Evolutionary conservation across 768 basidiomycete genomes (phyloP), one percentile per base, ranked within the genome.

Genomic region (Russula sp.): DNA sequence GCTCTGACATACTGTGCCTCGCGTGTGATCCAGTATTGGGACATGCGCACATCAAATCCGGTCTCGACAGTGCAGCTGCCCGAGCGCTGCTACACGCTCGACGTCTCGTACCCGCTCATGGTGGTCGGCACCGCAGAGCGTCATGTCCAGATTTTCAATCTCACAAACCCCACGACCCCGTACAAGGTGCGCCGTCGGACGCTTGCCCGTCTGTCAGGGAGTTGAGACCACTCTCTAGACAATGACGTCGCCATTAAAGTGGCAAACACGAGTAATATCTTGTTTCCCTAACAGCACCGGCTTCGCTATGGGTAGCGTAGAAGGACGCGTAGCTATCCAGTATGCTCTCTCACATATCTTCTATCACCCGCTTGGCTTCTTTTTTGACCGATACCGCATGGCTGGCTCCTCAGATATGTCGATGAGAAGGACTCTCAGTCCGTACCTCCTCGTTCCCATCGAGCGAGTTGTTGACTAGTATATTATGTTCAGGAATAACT

Each of bases 321-420:
- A 93, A 73, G 91, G 96, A 25, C 83, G 96, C 61, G 93, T 98
- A 2, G 95, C 94, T 3, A 94, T 98, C 62, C 95, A 98, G 94
- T 96, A 72, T 70, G 91, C 80, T 63, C 29, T 63, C n/a, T 14
- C 13, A 14, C 7, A 8, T n/a, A 20, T n/a, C 38, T 11, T 7
- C 7, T 6, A 20, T 13, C 20, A 29, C 13, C 35, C 20, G 9
- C 9, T 41, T 41, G 13, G 7, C 20, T 29, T 42, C 8, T 6
- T 13, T 13, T 9, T 43, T 55, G 10, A 55, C 29, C 10, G 3
- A 57, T 42, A 16, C 20, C 8, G 5, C 5, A 35, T 41, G 34
- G 16, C 9, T 41, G 34, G 16, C 9, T 36, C 22, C 22, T 20
- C 58, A 92, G 90, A 82, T 90, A 91, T 63, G 83, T 93, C 20